These are phyloP conservation scores for Aristolochia contorta DNA, from an alignment of 164 flowering plant species.

Conservation along the genomic window DNA sequence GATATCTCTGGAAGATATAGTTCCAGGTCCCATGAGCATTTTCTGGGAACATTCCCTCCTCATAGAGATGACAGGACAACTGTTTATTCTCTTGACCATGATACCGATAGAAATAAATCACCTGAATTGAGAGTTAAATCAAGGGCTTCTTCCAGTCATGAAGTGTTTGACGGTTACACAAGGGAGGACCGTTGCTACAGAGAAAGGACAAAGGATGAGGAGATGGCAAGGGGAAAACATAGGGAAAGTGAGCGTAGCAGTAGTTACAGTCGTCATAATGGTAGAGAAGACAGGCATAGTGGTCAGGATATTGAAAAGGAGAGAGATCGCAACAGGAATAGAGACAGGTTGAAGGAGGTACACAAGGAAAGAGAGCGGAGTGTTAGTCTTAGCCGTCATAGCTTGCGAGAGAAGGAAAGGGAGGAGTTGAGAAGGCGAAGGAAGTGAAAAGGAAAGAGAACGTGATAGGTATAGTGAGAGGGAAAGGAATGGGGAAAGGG, in stretches of 20 bases:
- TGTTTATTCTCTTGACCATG: conserved; percentile 11
- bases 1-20: conserved; percentile 22
- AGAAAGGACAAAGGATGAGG: conserved; percentile 2
- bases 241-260: conserved; percentile 27
- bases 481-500: conserved; percentile 20
- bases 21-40: conserved; percentile 40
- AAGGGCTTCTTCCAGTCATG: conserved; percentile 21
- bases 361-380: conserved; percentile 13
- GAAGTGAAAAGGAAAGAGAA: conserved; percentile 14
- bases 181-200: conserved; percentile 2
- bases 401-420: conserved; percentile 11
- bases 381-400: conserved; percentile 13
- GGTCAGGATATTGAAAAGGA: conserved; percentile 13
- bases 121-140: conserved; percentile 13
- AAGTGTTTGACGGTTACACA: background rate
- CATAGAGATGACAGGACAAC: conserved; percentile 23
- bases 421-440: conserved; percentile 10
- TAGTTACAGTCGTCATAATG: conserved; percentile 22
- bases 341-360: conserved; percentile 15
- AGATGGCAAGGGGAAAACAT: conserved; percentile 14
- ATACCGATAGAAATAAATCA: conserved; percentile 6
- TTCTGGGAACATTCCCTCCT: conserved; percentile 31
- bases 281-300: conserved; percentile 19
- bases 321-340: conserved; percentile 6
- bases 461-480: conserved; percentile 11